Conservation (phyloP, 2,329 filamentous ascomycete genomes). For the Fusarium buharicum region DNA sequence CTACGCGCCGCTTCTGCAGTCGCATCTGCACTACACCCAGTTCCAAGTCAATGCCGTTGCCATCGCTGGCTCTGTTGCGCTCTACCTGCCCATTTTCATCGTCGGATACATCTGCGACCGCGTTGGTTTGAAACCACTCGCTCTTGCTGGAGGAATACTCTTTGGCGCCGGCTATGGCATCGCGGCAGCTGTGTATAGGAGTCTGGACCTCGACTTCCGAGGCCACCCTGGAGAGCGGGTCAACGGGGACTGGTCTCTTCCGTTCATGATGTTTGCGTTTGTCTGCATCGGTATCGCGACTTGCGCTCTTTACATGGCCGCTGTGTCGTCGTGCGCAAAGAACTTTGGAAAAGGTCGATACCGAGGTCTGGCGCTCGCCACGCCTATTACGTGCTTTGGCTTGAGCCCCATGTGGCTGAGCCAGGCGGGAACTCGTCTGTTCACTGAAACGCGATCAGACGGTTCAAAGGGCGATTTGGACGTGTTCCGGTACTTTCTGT, state of each 20-base stretch:
- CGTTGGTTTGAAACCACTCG: slow-evolving; percentile 80
- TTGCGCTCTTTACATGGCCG: slow-evolving; percentile 86
- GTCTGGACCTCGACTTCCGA: slow-evolving; percentile 60
- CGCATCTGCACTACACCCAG: slow-evolving; percentile 86
- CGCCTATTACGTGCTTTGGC: slow-evolving; percentile 92
- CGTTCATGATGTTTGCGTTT: slow-evolving; percentile 87
- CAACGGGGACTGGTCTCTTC: slow-evolving; percentile 72
- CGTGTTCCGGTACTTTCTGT: slow-evolving; percentile 89
- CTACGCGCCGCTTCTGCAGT: slow-evolving; percentile 91
- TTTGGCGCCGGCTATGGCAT: slow-evolving; percentile 86
- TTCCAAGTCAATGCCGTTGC: slow-evolving; percentile 91
- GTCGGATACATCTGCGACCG: slow-evolving; percentile 94
- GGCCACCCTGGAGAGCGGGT: slow-evolving; percentile 53
- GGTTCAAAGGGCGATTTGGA: slow-evolving; percentile 72
- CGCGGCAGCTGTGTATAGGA: slow-evolving; percentile 79
- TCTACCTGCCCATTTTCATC: slow-evolving; percentile 91
- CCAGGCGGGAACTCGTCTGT: slow-evolving; percentile 81
- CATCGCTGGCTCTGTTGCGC: slow-evolving; percentile 84
- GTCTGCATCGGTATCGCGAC: slow-evolving; percentile 84
- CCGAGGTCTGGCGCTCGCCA: slow-evolving; percentile 86
- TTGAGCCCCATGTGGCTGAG: slow-evolving; percentile 96
- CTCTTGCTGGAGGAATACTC: slow-evolving; percentile 75
- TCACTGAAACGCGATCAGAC: slow-evolving; percentile 75
- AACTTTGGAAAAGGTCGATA: slow-evolving; percentile 93
- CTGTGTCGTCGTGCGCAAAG: slow-evolving; percentile 96